These are phyloP conservation scores for Anacardium occidentale DNA, from an alignment of 345 rosid species.

Conservation along the genomic window DNA sequence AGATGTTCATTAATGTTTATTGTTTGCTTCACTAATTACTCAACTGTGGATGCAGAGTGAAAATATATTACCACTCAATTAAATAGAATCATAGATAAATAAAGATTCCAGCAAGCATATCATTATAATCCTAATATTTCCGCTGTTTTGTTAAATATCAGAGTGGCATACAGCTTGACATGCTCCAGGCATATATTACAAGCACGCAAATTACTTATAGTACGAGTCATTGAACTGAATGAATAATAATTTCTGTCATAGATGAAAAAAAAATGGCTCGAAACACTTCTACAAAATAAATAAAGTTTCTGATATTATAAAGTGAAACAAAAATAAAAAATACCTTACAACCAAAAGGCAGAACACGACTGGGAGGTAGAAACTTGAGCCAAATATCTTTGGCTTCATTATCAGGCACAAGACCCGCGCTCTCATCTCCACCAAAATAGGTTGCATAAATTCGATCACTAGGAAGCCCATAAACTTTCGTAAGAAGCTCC, in stretches of 20 bases:
- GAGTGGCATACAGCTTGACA: background rate
- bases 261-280: no score
- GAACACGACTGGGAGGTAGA: slow-evolving; percentile 73
- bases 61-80: background rate
- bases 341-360: slow-evolving; percentile 96
- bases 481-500: slow-evolving; percentile 89
- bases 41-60: background rate
- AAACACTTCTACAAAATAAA: no score
- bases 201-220: background rate
- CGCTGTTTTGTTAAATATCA: background rate
- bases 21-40: background rate
- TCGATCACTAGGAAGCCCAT: slow-evolving; percentile 68
- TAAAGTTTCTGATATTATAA: background rate
- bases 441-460: slow-evolving; percentile 95
- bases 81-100: background rate
- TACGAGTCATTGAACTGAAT: background rate
- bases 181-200: background rate
- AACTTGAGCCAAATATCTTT: slow-evolving; percentile 76
- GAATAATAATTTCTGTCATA: background rate
- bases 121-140: background rate
- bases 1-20: no score
- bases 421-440: slow-evolving; percentile 91
- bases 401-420: slow-evolving; percentile 87
- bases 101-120: background rate
- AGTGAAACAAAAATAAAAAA: slow-evolving; percentile 13